Percentiles rank a stretch among this genome's conserved stretches.
Evolutionary conservation across 345 rosid genomes (phyloP).

Genomic region (Populus tremula): DNA sequence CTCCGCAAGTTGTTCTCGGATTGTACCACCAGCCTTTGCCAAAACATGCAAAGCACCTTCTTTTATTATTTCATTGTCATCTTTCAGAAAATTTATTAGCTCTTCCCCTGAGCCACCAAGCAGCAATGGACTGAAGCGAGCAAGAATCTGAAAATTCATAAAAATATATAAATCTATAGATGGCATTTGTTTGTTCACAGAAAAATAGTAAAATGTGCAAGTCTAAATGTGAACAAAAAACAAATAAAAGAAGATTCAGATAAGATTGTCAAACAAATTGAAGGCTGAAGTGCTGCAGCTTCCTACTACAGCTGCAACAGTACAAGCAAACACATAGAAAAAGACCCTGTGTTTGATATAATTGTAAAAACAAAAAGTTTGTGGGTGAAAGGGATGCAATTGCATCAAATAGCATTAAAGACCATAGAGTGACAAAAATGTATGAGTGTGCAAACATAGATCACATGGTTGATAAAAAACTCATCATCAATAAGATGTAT

Average conservation of each 20-base stretch:
- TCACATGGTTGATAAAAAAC: not conserved
- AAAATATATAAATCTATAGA: not conserved
- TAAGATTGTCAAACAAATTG: not conserved
- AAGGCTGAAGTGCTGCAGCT: not conserved
- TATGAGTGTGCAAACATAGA: not conserved
- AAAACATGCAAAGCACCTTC: constrained; percentile 90
- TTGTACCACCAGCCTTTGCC: constrained; percentile 94
- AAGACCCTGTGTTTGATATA: not conserved
- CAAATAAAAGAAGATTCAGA: not conserved
- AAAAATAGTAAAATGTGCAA: not conserved
- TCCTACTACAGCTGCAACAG: constrained; percentile 1
- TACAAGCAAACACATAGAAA: not conserved
- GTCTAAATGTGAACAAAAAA: not conserved
- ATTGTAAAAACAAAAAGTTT: not conserved
- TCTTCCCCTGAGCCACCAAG: constrained; percentile 83
- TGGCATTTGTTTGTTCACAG: not conserved
- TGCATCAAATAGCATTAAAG: not conserved
- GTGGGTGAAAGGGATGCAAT: not conserved
- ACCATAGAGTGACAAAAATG: not conserved
- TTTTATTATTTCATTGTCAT: constrained; percentile 76
- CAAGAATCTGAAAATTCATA: constrained; percentile 63
- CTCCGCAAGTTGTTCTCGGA: constrained; percentile 82
- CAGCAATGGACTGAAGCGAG: constrained; percentile 74
- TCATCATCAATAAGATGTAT: not conserved
- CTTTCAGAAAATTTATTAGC: constrained; percentile 68